Evolutionary conservation across 257 asterid species (phyloP).

Genomic region (Avicennia marina): DNA sequence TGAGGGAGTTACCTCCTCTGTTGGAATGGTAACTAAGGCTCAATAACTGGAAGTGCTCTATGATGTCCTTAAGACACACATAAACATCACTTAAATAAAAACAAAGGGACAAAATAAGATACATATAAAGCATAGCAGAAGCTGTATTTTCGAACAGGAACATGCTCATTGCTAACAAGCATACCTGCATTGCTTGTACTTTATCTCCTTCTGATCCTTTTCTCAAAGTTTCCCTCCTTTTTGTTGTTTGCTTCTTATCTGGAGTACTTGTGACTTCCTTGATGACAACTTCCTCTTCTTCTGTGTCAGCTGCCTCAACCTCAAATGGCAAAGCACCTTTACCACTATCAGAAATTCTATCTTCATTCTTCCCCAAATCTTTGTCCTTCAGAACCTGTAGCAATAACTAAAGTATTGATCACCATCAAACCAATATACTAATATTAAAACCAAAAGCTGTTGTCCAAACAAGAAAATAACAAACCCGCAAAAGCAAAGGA

Average conservation of each 20-base stretch:
- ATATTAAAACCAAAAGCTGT: neutral
- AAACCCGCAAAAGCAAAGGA: neutral
- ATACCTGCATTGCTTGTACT: constrained; percentile 82
- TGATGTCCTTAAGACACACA: neutral
- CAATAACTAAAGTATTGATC: constrained; percentile 25
- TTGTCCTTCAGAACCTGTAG: constrained; percentile 73
- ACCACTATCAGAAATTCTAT: constrained; percentile 55
- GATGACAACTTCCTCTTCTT: constrained; percentile 44
- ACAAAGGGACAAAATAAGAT: neutral
- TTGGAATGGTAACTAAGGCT: too few relatives aligned
- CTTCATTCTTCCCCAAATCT: constrained; percentile 47
- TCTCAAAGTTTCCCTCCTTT: constrained; percentile 49
- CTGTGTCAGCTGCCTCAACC: constrained; percentile 35
- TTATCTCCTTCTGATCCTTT: constrained; percentile 88
- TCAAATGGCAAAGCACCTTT: constrained; percentile 47
- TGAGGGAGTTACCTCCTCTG: too few relatives aligned
- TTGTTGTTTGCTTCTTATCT: constrained; percentile 35
- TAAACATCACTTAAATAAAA: too few relatives aligned
- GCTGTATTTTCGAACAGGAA: neutral
- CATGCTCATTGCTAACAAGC: neutral
- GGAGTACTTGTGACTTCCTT: constrained; percentile 58
- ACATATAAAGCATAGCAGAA: neutral
- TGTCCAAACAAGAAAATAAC: neutral
- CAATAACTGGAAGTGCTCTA: too few relatives aligned
- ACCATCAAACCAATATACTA: constrained; percentile 25